Conservation (phyloP, 164 flowering plant species). For the Liriodendron chinense region DNA sequence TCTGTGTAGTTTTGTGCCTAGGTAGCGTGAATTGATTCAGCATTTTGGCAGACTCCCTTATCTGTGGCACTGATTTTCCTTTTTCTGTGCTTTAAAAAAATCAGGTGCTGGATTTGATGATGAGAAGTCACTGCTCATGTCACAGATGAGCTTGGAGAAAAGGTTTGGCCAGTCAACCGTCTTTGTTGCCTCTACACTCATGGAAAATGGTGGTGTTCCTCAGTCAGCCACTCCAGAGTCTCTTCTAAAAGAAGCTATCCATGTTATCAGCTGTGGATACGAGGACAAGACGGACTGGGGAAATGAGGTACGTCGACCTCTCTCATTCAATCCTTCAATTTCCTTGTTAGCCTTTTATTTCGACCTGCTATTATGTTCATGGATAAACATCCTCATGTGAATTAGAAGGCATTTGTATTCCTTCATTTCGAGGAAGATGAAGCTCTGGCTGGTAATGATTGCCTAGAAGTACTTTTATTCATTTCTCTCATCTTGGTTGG, state of each 20-base stretch:
- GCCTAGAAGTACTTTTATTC: not conserved
- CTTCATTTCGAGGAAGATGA: not conserved
- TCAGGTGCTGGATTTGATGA: constrained; percentile 29
- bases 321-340: not conserved
- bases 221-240: constrained; percentile 25
- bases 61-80: not conserved
- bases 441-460: not conserved
- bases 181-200: constrained; percentile 42
- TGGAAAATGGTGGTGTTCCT: constrained; percentile 43
- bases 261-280: constrained; percentile 51
- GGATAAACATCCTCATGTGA: too few relatives aligned
- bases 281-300: constrained; percentile 61
- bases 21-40: not conserved
- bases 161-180: constrained; percentile 48
- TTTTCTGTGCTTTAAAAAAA: not conserved
- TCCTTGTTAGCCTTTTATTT: not conserved
- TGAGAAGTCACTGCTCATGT: constrained; percentile 27
- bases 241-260: constrained; percentile 45
- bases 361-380: too few relatives aligned
- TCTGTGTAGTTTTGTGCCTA: not conserved
- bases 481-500: not conserved
- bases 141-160: constrained; percentile 42
- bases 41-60: too few relatives aligned
- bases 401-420: too few relatives aligned
- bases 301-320: constrained; percentile 27